Evolutionary conservation across 2,329 filamentous ascomycete genomes (phyloP), one percentile per base, ranked within the genome.

Genomic region (Harringtonia aguacate): DNA sequence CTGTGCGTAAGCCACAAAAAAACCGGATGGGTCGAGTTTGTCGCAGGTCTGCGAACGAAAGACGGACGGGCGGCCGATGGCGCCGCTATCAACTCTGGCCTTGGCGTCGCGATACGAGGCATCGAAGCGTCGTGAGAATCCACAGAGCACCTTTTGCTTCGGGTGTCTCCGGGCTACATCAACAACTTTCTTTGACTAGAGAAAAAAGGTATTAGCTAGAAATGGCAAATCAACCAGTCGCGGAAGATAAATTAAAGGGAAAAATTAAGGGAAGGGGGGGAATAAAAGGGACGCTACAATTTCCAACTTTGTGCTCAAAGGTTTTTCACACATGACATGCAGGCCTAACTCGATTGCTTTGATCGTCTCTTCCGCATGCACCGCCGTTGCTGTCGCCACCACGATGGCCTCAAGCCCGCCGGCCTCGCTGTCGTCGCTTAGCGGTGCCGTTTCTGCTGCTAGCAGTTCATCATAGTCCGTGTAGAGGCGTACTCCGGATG

Each of bases 41-140:
- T 45, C 43, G 17, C 43, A 45, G 6, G 43, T 45, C 34, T 45
- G 43, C 3, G 43, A 45, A 13, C 43, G 43, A 21, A 45, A 41
- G 13, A 45, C 27, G 24, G 29, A 24, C 9, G 39, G 20, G 9
- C 20, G 24, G 20, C 43, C 38, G 8, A 45, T 18, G 24, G 21
- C 34, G 14, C 43, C 43, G 9, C 4, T 15, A 17, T 34, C 33
- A n/a, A 45, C 9, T 6, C 22, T 20, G 4, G 13, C 12, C 8
- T 45, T 29, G 39, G 43, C 43, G 12, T 45, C 39, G n/a, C 43
- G 39, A 27, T 45, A 45, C 1, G 43, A 41, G 2, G 15, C 14
- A 20, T 45, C 43, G 15, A 45, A 45, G 13, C 43, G 43, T 15
- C 43, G 43, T 3, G 43, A 45, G 33, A 45, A 45, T 22, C 43